phyloP scores from a whole-genome alignment of 257 asterid species.

The Ilex asprella region DNA sequence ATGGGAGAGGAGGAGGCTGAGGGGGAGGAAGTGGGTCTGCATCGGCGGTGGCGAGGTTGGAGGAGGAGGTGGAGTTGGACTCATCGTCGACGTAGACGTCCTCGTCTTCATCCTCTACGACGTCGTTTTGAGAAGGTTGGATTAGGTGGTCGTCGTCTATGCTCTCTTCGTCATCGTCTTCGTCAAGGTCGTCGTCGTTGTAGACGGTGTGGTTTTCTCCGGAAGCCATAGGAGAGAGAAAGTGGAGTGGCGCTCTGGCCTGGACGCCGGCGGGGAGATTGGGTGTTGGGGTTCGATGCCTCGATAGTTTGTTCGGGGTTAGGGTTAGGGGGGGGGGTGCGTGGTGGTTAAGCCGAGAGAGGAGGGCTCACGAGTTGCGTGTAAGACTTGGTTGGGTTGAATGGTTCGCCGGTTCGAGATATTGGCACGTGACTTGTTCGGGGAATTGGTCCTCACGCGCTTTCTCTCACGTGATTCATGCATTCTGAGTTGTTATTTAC shows the following conservation, averaged over 20 bases:
- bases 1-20: slow-evolving; percentile 26
- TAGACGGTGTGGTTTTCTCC: slow-evolving; percentile 13
- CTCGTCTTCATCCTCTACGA: slow-evolving; percentile 43
- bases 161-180: slow-evolving; percentile 23
- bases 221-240: slow-evolving; percentile 15
- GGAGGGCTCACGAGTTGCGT: background rate
- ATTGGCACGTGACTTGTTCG: background rate
- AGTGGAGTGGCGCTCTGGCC: background rate
- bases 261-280: background rate
- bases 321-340: background rate
- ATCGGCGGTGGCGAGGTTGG: slow-evolving; percentile 34
- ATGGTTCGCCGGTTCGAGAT: background rate
- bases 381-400: background rate
- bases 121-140: slow-evolving; percentile 28
- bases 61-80: slow-evolving; percentile 61
- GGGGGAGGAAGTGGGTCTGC: slow-evolving; percentile 24
- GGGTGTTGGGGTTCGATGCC: background rate
- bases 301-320: too few species aligned
- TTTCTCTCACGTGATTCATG: background rate
- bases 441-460: too few species aligned
- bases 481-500: background rate
- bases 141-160: slow-evolving; percentile 13
- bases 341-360: background rate
- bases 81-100: slow-evolving; percentile 46
- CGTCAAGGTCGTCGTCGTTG: slow-evolving; percentile 28